These are phyloP conservation scores for Pythium graminicola DNA, from an alignment of 352 stramenopile genomes.

Conservation along the genomic window DNA sequence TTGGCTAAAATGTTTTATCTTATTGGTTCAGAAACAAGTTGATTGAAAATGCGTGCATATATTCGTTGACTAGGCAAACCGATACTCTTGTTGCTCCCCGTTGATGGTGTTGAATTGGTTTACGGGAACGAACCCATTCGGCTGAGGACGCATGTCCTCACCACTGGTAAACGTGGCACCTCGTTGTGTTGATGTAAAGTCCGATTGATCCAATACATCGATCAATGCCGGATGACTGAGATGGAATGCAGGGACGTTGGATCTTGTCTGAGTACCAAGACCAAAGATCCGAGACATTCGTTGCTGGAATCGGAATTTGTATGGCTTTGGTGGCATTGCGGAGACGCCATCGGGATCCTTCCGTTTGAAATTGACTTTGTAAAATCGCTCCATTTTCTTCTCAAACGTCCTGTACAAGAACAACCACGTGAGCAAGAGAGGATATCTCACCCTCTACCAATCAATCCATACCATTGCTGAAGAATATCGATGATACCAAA, in stretches of 20 bases:
- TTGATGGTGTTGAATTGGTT: constrained; percentile 17
- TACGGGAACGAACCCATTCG: constrained; percentile 18
- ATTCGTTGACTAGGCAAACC: constrained; percentile 17
- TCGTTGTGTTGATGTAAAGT: constrained; percentile 53
- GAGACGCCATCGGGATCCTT: constrained; percentile 85
- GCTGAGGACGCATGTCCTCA: constrained; percentile 12
- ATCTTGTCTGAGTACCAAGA: constrained; percentile 52
- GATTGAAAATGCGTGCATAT: no score
- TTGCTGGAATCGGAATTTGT: constrained; percentile 89
- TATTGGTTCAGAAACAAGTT: no score
- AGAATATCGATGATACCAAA: constrained; percentile 91
- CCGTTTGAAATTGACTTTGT: constrained; percentile 84
- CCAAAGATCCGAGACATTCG: constrained; percentile 88
- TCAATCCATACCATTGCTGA: constrained; percentile 69
- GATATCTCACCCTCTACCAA: not conserved
- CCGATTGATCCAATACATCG: constrained; percentile 72
- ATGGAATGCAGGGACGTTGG: constrained; percentile 62
- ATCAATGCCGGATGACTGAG: constrained; percentile 71
- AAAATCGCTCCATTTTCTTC: constrained; percentile 89
- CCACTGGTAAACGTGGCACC: constrained; percentile 42
- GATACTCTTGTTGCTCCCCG: constrained; percentile 23
- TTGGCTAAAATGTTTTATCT: constrained; percentile 7
- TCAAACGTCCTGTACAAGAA: constrained; percentile 61
- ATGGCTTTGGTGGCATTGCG: constrained; percentile 82
- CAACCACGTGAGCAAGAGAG: not conserved